Base-by-base conservation (phyloP, 176 grass and related monocot genomes). In the Rhynchospora breviuscula region DNA sequence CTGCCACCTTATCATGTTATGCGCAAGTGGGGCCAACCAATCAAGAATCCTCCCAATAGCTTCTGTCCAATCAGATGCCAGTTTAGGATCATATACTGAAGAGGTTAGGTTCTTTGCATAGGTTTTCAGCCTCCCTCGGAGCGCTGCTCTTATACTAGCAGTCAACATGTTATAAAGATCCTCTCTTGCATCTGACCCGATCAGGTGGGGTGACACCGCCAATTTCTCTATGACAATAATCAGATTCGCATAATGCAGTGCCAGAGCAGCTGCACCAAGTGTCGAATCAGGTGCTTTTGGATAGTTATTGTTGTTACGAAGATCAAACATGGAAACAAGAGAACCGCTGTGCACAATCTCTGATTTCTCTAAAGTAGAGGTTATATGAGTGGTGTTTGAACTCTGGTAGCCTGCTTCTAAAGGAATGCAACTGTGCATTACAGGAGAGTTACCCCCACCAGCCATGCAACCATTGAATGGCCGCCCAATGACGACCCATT, bases 1-100 rank as follows among this genome's bases (percentile, higher is more conserved):
- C 62, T 92, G 90, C 92, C 92, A 97, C 73, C 85, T 76, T 12
- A 92, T 14, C 87, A 83, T 97, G 92, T 90, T 92, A 61, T 91
- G 90, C 7, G 94, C 94, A 21, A 97, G 92, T 9, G 94, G 94
- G 3, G 90, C 88, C 33, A 97, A 85, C 91, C 94, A 97, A 7
- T 83, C 87, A 15, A 97, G 84, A 18, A 88, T 91, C 87, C 83
- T 47, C n/a, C 61, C 80, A 53, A 94, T 78, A 10, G 90, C 89
- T 26, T 83, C 87, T 1, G 68, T 79, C 94, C 94, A 97, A 71
- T 90, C 87, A 2, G 88, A 90, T 23, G 90, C 92, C 0, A 92
- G 54, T 47, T 59, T 2, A 5, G 90, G 85, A 62, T 97, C 90
- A 81, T 48, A 83, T 8, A 68, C 67, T 4, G 65, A 83, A 17